Percentiles rank a stretch among this genome's conserved stretches.
Evolutionary conservation across 2,329 filamentous ascomycete genomes (phyloP).

Genomic region (Fusarium nisikadoi): DNA sequence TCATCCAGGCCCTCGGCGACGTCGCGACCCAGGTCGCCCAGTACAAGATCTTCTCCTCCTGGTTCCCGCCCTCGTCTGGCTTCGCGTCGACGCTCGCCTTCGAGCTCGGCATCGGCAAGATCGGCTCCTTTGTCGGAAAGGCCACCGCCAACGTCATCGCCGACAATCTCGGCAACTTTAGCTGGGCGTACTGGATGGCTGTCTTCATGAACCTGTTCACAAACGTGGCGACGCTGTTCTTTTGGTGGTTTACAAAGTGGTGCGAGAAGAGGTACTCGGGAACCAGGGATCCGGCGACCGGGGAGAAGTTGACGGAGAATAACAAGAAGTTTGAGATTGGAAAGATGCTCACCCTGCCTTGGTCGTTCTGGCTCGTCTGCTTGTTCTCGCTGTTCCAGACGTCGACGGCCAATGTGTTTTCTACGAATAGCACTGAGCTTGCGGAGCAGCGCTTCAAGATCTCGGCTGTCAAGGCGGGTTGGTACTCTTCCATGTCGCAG

Average conservation of each 20-base stretch:
- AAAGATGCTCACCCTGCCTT: constrained; percentile 67
- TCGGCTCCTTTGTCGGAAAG: constrained; percentile 70
- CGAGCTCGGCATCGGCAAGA: constrained; percentile 69
- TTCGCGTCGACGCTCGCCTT: constrained; percentile 71
- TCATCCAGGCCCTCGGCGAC: constrained; percentile 68
- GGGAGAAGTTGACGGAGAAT: constrained; percentile 68
- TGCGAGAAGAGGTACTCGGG: constrained; percentile 59
- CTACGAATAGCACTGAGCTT: constrained; percentile 68
- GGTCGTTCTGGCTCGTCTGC: constrained; percentile 68
- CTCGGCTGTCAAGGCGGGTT: constrained; percentile 65
- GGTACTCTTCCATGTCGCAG: constrained; percentile 67
- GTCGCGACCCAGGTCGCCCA: constrained; percentile 72
- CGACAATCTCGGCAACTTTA: constrained; percentile 66
- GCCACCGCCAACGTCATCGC: constrained; percentile 69
- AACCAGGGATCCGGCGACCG: constrained; percentile 64
- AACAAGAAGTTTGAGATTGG: constrained; percentile 66
- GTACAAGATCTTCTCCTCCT: constrained; percentile 73
- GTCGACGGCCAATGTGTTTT: constrained; percentile 63
- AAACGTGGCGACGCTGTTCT: constrained; percentile 62
- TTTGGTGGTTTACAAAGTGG: constrained; percentile 66
- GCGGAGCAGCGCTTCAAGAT: constrained; percentile 68
- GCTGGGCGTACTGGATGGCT: constrained; percentile 70
- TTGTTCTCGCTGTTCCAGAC: constrained; percentile 69
- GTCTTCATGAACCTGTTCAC: constrained; percentile 74
- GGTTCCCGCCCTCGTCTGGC: constrained; percentile 70